phyloP scores from a whole-genome alignment of 208 protist genomes.

The Wallacemonas collosoma region DNA sequence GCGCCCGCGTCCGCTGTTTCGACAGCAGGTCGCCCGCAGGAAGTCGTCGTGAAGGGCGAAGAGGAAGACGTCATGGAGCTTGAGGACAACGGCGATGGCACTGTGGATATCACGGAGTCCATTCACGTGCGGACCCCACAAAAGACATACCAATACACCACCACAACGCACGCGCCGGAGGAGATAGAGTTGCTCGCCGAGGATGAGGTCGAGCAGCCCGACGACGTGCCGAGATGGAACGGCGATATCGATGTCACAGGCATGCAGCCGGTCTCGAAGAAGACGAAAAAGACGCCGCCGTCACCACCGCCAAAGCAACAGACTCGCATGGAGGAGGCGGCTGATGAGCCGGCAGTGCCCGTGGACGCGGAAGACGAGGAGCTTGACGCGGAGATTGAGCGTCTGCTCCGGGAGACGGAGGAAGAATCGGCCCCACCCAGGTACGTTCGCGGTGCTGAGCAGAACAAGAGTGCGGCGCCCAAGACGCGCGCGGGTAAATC shows the following conservation, averaged over 20 bases:
- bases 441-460: neutral
- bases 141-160: neutral
- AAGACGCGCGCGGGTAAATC: neutral
- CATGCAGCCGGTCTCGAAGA: neutral
- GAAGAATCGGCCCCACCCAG: slow-evolving; percentile 6
- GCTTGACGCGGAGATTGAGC: slow-evolving; percentile 16
- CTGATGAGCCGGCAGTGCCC: slow-evolving; percentile 36
- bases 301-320: slow-evolving; percentile 9
- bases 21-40: too few species aligned
- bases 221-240: neutral
- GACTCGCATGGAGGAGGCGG: slow-evolving; percentile 33
- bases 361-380: slow-evolving; percentile 17
- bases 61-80: neutral
- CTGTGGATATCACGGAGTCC: neutral
- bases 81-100: neutral
- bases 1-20: neutral
- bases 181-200: neutral
- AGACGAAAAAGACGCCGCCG: neutral
- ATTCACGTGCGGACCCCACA: neutral
- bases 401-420: slow-evolving; percentile 16
- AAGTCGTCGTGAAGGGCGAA: neutral
- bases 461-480: slow-evolving; percentile 1
- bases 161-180: neutral
- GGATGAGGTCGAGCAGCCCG: neutral
- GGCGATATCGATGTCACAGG: slow-evolving; percentile 16